A percentile compares a stretch with the other conserved stretches of the same genome.
These are phyloP conservation scores for Leucocoprinus leucothites DNA, from an alignment of 768 basidiomycete genomes.

Conservation along the genomic window DNA sequence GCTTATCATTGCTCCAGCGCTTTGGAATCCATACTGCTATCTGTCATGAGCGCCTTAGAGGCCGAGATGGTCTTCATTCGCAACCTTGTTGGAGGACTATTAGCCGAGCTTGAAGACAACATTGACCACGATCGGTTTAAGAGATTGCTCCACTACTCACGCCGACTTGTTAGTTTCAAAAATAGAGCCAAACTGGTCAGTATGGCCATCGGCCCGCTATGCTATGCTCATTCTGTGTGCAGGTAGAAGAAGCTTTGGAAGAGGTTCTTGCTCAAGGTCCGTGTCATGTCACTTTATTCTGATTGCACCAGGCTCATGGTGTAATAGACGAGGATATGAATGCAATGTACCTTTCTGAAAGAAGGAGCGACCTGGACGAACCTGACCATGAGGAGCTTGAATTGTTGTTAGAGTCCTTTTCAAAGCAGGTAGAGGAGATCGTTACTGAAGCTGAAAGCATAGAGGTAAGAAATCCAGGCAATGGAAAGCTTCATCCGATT, in stretches of 20 bases:
- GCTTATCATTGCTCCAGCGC: conserved; percentile 47
- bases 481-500: background rate
- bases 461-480: conserved; percentile 51
- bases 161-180: conserved; percentile 84
- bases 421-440: conserved; percentile 96
- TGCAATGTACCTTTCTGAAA: conserved; percentile 94
- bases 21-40: conserved; percentile 88
- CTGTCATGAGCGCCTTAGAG: conserved; percentile 89
- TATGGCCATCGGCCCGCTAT: conserved; percentile 6
- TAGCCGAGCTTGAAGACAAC: conserved; percentile 92
- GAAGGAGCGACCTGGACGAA: conserved; percentile 61
- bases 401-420: conserved; percentile 88
- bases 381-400: conserved; percentile 91
- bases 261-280: conserved; percentile 89
- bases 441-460: conserved; percentile 90
- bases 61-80: conserved; percentile 96
- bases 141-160: conserved; percentile 86
- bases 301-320: background rate
- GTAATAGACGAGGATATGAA: conserved; percentile 86
- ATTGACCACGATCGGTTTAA: conserved; percentile 96
- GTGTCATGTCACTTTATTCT: conserved; percentile 7
- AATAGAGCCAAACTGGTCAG: conserved; percentile 82
- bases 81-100: conserved; percentile 82
- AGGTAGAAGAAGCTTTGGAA: conserved; percentile 89
- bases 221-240: conserved; percentile 8